phyloP scores from a whole-genome alignment of 768 basidiomycete species.

The Amanita thiersii region DNA sequence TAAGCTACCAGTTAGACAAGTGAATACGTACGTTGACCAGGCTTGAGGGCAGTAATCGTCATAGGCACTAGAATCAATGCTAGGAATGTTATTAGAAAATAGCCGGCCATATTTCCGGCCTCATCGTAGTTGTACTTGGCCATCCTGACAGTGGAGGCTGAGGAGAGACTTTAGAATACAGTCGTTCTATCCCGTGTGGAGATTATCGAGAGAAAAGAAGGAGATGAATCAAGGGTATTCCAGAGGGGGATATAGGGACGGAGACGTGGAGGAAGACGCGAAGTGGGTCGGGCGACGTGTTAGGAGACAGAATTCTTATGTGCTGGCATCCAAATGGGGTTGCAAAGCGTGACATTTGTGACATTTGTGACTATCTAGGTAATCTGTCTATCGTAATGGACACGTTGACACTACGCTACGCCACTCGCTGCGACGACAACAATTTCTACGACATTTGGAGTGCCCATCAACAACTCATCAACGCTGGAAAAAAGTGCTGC shows the following conservation, averaged over 20 bases:
- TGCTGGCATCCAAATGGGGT: background rate
- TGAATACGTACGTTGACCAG: constrained; percentile 34
- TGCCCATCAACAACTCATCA: constrained; percentile 20
- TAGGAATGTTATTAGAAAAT: constrained; percentile 88
- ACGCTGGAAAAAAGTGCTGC: constrained; percentile 23
- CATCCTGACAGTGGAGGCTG: constrained; percentile 32
- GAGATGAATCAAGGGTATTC: background rate
- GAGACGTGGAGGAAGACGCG: background rate
- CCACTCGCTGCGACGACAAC: constrained; percentile 27
- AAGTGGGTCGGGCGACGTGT: background rate
- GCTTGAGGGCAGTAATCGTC: constrained; percentile 45
- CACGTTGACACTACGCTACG: constrained; percentile 9
- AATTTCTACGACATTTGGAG: constrained; percentile 22
- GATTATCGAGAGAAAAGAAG: background rate
- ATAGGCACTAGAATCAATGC: constrained; percentile 75
- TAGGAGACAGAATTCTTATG: background rate
- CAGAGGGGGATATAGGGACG: constrained; percentile 3
- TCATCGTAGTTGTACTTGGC: constrained; percentile 84
- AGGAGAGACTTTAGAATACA: background rate
- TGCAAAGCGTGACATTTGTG: background rate
- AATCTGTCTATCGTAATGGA: background rate
- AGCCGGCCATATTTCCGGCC: constrained; percentile 78
- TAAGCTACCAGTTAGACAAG: background rate
- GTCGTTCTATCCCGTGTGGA: background rate
- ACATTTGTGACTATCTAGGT: background rate